Evolutionary conservation across 2,329 filamentous ascomycete genomes (phyloP).

Genomic region (Aspergillus niger): DNA sequence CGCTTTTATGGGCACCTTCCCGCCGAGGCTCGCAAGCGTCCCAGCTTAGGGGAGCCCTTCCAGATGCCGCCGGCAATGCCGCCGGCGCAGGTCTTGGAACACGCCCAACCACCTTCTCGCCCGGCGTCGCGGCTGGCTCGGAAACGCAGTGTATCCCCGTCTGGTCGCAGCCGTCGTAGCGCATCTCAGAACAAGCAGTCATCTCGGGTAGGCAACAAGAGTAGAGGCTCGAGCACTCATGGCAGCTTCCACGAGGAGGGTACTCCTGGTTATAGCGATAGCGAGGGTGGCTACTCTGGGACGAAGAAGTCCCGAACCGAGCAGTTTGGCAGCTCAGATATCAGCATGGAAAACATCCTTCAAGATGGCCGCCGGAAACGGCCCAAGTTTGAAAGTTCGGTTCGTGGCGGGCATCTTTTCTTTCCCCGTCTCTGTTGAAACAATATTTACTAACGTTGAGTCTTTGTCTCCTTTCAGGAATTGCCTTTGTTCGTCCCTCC

Average conservation of each 20-base stretch:
- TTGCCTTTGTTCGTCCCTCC: conserved; percentile 91
- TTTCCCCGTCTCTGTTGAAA: conserved; percentile 14
- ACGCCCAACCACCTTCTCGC: conserved; percentile 64
- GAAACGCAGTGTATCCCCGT: conserved; percentile 77
- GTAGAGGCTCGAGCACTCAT: conserved; percentile 62
- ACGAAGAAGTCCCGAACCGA: conserved; percentile 78
- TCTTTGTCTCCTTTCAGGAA: conserved; percentile 62
- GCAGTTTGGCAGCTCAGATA: conserved; percentile 89
- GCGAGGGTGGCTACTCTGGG: conserved; percentile 71
- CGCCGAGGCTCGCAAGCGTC: conserved; percentile 56
- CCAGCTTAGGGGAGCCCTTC: conserved; percentile 64
- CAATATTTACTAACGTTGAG: conserved; percentile 11
- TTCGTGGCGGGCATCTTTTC: conserved; percentile 58
- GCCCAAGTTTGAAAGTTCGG: conserved; percentile 93
- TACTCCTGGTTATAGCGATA: conserved; percentile 79
- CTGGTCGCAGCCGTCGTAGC: conserved; percentile 72
- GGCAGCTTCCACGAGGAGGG: conserved; percentile 68
- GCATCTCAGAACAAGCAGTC: conserved; percentile 73
- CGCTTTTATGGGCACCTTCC: conserved; percentile 52
- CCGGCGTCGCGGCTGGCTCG: conserved; percentile 70
- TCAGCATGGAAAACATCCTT: conserved; percentile 97
- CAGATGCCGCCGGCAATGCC: conserved; percentile 62
- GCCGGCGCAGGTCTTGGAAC: conserved; percentile 54
- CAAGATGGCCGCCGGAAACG: conserved; percentile 94
- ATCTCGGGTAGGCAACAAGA: conserved; percentile 68